Conservation (phyloP, 441 rosid species). For the Hura crepitans region DNA sequence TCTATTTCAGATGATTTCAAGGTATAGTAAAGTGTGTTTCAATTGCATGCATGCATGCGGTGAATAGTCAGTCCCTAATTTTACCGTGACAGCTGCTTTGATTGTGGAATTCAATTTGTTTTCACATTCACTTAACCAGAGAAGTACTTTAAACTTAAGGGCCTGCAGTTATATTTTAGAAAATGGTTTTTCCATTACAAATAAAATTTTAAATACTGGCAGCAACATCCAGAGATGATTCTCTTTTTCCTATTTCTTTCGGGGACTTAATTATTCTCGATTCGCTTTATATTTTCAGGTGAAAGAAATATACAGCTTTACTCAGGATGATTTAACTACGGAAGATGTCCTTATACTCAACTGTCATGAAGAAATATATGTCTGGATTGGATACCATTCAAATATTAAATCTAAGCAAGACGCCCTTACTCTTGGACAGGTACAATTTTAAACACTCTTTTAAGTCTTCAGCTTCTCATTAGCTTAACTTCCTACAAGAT, state of each 20-base stretch:
- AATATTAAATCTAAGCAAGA: constrained; percentile 49
- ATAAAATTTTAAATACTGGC: not conserved
- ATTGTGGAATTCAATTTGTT: constrained; percentile 3
- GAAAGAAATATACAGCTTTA: constrained; percentile 77
- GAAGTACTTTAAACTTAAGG: not conserved
- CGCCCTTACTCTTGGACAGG: constrained; percentile 69
- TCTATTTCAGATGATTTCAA: constrained; percentile 52
- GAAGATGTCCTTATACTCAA: constrained; percentile 74
- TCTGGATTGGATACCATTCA: constrained; percentile 82
- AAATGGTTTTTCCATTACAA: not conserved
- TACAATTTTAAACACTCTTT: constrained; percentile 26
- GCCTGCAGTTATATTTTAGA: not conserved
- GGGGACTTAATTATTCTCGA: not conserved
- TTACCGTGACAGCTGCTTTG: constrained; percentile 6
- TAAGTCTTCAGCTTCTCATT: constrained; percentile 1
- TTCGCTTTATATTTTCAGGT: constrained; percentile 43
- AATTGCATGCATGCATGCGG: constrained; percentile 22
- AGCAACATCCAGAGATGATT: not conserved
- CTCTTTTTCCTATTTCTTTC: not conserved
- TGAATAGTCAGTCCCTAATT: constrained; percentile 12
- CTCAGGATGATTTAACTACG: constrained; percentile 88
- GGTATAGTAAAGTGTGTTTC: constrained; percentile 36
- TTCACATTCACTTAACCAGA: constrained; percentile 4
- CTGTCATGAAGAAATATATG: constrained; percentile 65
- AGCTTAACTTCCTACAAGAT: constrained; percentile 8